Conservation (phyloP, 2,329 filamentous ascomycete species). For the Cordyceps javanica region DNA sequence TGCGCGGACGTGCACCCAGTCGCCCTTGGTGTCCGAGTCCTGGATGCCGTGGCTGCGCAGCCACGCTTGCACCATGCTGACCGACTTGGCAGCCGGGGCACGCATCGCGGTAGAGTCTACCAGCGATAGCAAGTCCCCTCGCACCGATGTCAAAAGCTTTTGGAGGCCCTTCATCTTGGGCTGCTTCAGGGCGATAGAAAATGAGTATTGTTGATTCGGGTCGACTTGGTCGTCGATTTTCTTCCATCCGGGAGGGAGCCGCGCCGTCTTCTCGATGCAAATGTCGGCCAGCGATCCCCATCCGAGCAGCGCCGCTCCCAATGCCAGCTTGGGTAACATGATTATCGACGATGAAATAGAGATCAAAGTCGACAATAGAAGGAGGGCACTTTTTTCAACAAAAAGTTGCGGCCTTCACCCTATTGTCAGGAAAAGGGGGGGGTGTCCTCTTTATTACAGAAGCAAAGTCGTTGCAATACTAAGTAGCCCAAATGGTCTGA, state of each 20-base stretch:
- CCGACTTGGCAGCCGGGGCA: conserved; percentile 26
- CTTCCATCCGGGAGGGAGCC: conserved; percentile 9
- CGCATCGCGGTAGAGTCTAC: conserved; percentile 32
- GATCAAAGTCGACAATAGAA: neutral
- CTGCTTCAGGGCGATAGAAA: conserved; percentile 16
- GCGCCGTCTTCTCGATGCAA: conserved; percentile 9
- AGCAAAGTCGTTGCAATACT: too few species aligned
- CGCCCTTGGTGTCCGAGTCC: conserved; percentile 26
- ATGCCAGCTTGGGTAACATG: conserved; percentile 3
- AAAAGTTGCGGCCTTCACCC: too few species aligned
- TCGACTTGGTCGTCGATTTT: conserved; percentile 18
- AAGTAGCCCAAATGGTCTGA: too few species aligned
- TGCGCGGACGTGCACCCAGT: conserved; percentile 38
- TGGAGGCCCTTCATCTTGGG: conserved; percentile 13
- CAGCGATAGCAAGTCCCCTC: conserved; percentile 26
- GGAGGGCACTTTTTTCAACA: neutral
- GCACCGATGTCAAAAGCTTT: conserved; percentile 18
- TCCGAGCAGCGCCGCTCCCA: conserved; percentile 8
- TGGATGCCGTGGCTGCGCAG: conserved; percentile 32
- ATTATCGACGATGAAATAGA: neutral
- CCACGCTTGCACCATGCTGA: conserved; percentile 35
- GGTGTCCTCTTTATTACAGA: neutral
- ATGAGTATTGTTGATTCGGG: conserved; percentile 17
- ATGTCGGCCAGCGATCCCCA: conserved; percentile 5
- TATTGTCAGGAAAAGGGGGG: neutral